Evolutionary conservation across 2,329 filamentous ascomycete genomes (phyloP).

Genomic region (Colletotrichum sp.): DNA sequence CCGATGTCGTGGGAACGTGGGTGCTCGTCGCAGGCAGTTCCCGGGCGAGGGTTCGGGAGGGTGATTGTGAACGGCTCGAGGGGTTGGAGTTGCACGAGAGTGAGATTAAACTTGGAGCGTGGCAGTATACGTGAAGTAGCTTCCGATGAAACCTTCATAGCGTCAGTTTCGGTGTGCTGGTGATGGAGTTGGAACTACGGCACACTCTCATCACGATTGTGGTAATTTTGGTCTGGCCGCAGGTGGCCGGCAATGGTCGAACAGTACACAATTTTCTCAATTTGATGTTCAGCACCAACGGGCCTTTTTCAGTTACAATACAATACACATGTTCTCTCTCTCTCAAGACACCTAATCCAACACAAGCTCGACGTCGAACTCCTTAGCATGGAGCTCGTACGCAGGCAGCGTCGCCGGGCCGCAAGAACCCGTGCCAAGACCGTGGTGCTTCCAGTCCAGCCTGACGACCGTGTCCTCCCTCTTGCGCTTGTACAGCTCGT

Average conservation of each 20-base stretch:
- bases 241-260: rapidly evolving
- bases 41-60: constrained; percentile 21
- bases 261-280: not conserved
- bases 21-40: not conserved
- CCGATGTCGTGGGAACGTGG: not conserved
- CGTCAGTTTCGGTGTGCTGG: rapidly evolving
- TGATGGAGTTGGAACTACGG: not conserved
- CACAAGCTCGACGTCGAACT: constrained; percentile 50
- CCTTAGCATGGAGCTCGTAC: constrained; percentile 47
- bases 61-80: constrained; percentile 36
- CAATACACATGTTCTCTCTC: not conserved
- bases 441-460: constrained; percentile 67
- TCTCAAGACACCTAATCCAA: constrained; percentile 37
- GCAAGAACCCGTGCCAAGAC: constrained; percentile 66
- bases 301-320: not conserved
- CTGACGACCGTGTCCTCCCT: constrained; percentile 59
- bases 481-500: constrained; percentile 57
- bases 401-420: constrained; percentile 59
- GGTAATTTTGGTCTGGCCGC: not conserved
- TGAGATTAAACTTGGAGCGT: constrained; percentile 35
- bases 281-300: not conserved
- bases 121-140: constrained; percentile 37
- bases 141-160: rapidly evolving
- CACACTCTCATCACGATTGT: not conserved
- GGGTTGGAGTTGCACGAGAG: constrained; percentile 34